phyloP scores from a whole-genome alignment of 2,329 filamentous ascomycete genomes.

The Hymenoscyphus fraxineus region DNA sequence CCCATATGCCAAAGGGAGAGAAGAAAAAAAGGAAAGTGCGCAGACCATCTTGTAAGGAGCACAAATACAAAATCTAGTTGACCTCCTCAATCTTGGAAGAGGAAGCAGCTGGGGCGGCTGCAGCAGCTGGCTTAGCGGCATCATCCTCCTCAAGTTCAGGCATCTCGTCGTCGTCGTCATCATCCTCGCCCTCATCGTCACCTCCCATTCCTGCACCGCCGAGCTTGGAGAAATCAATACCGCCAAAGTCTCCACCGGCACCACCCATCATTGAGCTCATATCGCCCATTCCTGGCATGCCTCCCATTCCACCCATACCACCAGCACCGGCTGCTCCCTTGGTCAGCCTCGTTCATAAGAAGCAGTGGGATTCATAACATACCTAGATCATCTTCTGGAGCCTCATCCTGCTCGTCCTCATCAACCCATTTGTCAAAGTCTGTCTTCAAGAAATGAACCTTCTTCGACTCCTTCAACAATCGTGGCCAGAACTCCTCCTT shows the following conservation, averaged over 20 bases:
- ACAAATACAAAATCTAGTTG: conserved; percentile 26
- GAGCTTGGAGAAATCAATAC: conserved; percentile 93
- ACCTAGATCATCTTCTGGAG: conserved; percentile 73
- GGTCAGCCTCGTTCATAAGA: neutral
- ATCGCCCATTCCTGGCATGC: conserved; percentile 41
- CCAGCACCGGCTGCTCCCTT: conserved; percentile 19
- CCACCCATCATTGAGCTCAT: conserved; percentile 38
- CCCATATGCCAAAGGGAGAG: conserved; percentile 1
- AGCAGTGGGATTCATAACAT: conserved; percentile 42
- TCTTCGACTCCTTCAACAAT: conserved; percentile 84
- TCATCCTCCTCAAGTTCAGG: conserved; percentile 64
- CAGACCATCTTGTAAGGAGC: neutral
- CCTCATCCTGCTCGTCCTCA: conserved; percentile 84
- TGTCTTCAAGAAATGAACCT: conserved; percentile 94
- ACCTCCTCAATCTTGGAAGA: conserved; percentile 40
- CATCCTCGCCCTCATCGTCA: conserved; percentile 37
- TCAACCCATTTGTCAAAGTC: conserved; percentile 78
- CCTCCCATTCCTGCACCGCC: conserved; percentile 52
- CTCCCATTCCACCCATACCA: conserved; percentile 61
- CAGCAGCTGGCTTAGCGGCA: conserved; percentile 40
- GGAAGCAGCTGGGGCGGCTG: conserved; percentile 39
- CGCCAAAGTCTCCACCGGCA: conserved; percentile 68
- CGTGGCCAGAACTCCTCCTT: conserved; percentile 95
- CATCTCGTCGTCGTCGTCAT: conserved; percentile 59
- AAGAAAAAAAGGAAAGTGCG: neutral